Percentiles rank a stretch among this genome's conserved stretches.
These are phyloP conservation scores for Ehretia macrophylla DNA, from an alignment of 257 asterid species.

Conservation along the genomic window DNA sequence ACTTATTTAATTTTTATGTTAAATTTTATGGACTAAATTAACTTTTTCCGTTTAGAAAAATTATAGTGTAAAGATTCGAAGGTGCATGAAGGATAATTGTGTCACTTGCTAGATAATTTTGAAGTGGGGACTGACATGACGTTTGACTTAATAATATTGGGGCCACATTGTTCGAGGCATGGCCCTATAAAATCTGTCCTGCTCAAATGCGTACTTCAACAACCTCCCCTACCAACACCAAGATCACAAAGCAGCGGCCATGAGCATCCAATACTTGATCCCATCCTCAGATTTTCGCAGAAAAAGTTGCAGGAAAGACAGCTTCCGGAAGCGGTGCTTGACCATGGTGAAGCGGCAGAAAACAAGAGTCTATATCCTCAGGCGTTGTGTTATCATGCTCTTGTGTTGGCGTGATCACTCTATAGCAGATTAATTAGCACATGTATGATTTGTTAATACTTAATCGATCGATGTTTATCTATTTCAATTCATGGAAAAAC, in stretches of 20 bases:
- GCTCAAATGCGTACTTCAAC: background rate
- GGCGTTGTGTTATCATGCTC: slow-evolving; percentile 39
- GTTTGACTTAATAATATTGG: background rate
- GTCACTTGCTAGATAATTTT: background rate
- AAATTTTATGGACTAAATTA: no score
- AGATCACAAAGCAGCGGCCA: slow-evolving; percentile 1
- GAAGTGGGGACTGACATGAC: background rate
- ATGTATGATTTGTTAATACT: no score
- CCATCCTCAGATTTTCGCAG: slow-evolving; percentile 13
- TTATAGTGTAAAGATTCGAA: no score
- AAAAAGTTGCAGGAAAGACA: slow-evolving; percentile 12
- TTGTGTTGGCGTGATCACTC: slow-evolving; percentile 37
- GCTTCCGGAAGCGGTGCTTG: slow-evolving; percentile 30
- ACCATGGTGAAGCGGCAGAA: slow-evolving; percentile 30
- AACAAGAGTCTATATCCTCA: slow-evolving; percentile 40
- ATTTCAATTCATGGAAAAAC: no score
- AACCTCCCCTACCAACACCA: background rate
- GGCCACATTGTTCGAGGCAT: background rate
- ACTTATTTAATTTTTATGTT: no score
- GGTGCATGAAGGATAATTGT: background rate
- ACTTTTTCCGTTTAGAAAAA: no score
- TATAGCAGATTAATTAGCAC: slow-evolving; percentile 15
- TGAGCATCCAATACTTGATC: slow-evolving; percentile 7
- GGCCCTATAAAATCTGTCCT: no score
- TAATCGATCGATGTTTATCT: no score